Conservation (phyloP, 768 basidiomycete genomes). For the Lentinula sp. region DNA sequence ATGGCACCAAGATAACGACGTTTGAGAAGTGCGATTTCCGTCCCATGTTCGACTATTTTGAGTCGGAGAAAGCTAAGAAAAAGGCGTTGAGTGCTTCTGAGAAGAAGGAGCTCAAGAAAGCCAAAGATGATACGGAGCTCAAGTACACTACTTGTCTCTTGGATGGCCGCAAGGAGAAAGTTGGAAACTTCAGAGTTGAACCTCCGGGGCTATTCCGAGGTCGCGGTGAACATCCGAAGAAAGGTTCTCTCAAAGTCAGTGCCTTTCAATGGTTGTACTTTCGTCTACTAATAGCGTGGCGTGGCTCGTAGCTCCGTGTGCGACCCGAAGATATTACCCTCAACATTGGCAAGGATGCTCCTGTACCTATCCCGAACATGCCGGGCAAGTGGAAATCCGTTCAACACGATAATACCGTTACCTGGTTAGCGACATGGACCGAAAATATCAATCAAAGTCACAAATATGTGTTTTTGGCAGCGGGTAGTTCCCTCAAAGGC, state of each 20-base stretch:
- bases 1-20: conserved; percentile 66
- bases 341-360: conserved; percentile 78
- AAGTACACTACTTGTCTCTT: conserved; percentile 84
- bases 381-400: conserved; percentile 89
- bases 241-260: conserved; percentile 86
- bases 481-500: conserved; percentile 96
- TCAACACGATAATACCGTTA: conserved; percentile 91
- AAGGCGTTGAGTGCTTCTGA: conserved; percentile 79
- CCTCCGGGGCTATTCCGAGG: conserved; percentile 98
- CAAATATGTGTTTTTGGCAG: conserved; percentile 97
- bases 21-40: conserved; percentile 89
- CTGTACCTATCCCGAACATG: conserved; percentile 83
- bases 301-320: conserved; percentile 61
- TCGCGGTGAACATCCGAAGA: conserved; percentile 97
- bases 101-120: conserved; percentile 88
- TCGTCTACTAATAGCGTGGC: conserved; percentile 5
- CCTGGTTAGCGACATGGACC: conserved; percentile 98
- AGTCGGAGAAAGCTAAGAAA: conserved; percentile 88
- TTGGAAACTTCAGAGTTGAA: conserved; percentile 97
- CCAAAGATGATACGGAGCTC: conserved; percentile 77
- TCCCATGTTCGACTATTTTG: conserved; percentile 91
- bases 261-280: neutral
- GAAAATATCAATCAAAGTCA: conserved; percentile 95
- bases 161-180: conserved; percentile 95
- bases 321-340: conserved; percentile 92